A percentile compares a stretch with the other conserved stretches of the same genome.
Conservation (phyloP, 2,329 filamentous ascomycete species). For the Malbranchea zuffiana region DNA sequence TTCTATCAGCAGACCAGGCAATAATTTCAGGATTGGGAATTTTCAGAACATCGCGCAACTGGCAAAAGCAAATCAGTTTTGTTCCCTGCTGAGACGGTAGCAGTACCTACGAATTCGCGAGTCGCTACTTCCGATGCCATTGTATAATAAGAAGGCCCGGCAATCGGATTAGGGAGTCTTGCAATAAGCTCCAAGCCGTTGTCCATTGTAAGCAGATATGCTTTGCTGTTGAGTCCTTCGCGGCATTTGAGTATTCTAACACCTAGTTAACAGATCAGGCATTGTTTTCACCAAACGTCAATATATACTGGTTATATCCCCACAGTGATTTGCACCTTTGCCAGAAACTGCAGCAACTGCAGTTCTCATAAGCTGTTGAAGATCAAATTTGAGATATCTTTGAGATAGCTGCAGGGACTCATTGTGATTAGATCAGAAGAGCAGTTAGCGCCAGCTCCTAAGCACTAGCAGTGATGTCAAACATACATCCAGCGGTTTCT, state of each 20-base stretch:
- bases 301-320: no score
- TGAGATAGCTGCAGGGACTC: background rate
- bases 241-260: conserved; percentile 21
- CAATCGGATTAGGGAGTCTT: conserved; percentile 18
- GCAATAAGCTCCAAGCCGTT: conserved; percentile 18
- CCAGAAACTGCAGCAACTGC: no score
- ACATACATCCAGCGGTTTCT: conserved; percentile 20
- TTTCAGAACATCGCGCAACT: conserved; percentile 10
- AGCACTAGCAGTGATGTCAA: background rate
- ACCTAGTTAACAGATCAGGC: conserved; percentile 13
- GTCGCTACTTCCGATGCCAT: conserved; percentile 22
- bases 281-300: no score
- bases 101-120: conserved; percentile 18
- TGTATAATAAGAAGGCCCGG: conserved; percentile 15
- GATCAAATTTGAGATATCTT: conserved; percentile 4
- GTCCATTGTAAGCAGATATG: conserved; percentile 15
- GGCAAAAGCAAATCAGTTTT: conserved; percentile 7
- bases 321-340: no score
- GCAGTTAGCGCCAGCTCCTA: no score
- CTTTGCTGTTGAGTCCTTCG: conserved; percentile 23
- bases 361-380: background rate
- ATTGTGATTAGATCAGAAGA: background rate
- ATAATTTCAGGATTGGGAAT: conserved; percentile 13
- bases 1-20: conserved; percentile 7
- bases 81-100: conserved; percentile 33